phyloP scores from a whole-genome alignment of 2,329 filamentous ascomycete genomes.

The Albifimbria verrucaria region DNA sequence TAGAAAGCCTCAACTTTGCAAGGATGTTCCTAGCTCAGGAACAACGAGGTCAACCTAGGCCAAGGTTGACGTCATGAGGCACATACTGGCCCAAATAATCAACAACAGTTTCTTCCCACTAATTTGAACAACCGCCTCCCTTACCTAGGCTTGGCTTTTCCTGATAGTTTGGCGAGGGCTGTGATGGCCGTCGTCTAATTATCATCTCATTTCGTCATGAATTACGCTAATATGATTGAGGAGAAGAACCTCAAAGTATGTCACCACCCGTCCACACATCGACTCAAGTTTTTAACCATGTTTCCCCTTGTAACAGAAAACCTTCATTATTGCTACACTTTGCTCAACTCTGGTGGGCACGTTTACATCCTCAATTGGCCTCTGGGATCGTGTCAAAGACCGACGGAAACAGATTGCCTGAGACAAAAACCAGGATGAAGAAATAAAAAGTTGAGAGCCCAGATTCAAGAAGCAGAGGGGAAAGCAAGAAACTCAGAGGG shows the following conservation, averaged over 20 bases:
- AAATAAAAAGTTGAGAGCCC: conserved; percentile 19
- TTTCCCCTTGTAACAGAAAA: conserved; percentile 13
- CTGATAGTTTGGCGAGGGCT: not conserved
- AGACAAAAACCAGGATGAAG: conserved; percentile 20
- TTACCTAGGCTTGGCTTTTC: not conserved
- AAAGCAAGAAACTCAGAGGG: not conserved
- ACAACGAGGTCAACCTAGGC: not conserved
- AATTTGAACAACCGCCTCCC: not conserved
- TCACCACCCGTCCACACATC: not conserved
- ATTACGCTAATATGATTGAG: conserved; percentile 20
- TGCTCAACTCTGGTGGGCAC: conserved; percentile 22
- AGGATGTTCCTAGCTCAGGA: not conserved
- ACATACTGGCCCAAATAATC: not conserved
- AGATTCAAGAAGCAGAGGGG: conserved; percentile 9
- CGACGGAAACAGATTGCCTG: conserved; percentile 16
- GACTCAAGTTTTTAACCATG: not conserved
- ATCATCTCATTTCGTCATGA: conserved; percentile 12
- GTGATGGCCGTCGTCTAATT: not conserved
- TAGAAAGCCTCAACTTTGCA: not conserved
- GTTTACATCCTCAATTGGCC: conserved; percentile 22
- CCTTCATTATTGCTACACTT: conserved; percentile 20
- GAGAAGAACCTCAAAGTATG: conserved; percentile 20
- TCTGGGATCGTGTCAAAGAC: conserved; percentile 20
- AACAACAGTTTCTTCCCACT: not conserved
- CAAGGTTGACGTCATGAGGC: not conserved